phyloP scores from a whole-genome alignment of 768 basidiomycete genomes.

The Podaxis carcinomalis region DNA sequence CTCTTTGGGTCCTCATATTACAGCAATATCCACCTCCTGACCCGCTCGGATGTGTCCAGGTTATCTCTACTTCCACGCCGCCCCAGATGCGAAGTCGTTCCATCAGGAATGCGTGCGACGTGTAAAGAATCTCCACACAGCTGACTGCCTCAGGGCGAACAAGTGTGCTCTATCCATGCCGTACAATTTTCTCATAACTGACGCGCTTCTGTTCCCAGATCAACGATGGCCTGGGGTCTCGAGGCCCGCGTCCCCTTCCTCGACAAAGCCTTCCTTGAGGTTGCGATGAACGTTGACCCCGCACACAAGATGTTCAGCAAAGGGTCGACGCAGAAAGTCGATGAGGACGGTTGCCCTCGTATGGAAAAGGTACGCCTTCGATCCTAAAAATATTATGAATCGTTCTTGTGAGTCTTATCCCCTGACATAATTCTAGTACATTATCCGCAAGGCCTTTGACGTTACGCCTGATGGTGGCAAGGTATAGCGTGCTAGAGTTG shows the following conservation, averaged over 20 bases:
- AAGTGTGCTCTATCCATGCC: slow-evolving; percentile 50
- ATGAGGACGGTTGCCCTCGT: slow-evolving; percentile 80
- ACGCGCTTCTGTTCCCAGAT: slow-evolving; percentile 38
- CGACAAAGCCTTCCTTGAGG: slow-evolving; percentile 93
- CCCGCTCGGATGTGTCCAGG: slow-evolving; percentile 39
- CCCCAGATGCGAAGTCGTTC: slow-evolving; percentile 83
- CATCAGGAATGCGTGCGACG: slow-evolving; percentile 94
- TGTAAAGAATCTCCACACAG: slow-evolving; percentile 95
- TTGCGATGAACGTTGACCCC: slow-evolving; percentile 86
- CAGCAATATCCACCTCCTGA: neutral
- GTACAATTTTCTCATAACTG: neutral
- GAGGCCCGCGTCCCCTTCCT: slow-evolving; percentile 99
- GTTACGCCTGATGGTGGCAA: slow-evolving; percentile 68
- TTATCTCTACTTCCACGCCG: slow-evolving; percentile 99
- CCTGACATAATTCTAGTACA: slow-evolving; percentile 52
- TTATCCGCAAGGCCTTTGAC: slow-evolving; percentile 95
- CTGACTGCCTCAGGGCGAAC: slow-evolving; percentile 97
- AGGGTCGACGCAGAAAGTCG: slow-evolving; percentile 65
- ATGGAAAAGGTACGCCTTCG: slow-evolving; percentile 86
- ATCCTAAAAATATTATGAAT: neutral
- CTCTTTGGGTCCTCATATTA: neutral
- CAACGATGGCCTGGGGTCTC: slow-evolving; percentile 99
- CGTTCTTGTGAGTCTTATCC: slow-evolving; percentile 9
- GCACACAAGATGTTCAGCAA: slow-evolving; percentile 87
- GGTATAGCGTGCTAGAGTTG: slow-evolving; percentile 26